Evolutionary conservation across 768 basidiomycete genomes (phyloP), one percentile per base, ranked within the genome.

Genomic region (Candolleomyces eurysporus): DNA sequence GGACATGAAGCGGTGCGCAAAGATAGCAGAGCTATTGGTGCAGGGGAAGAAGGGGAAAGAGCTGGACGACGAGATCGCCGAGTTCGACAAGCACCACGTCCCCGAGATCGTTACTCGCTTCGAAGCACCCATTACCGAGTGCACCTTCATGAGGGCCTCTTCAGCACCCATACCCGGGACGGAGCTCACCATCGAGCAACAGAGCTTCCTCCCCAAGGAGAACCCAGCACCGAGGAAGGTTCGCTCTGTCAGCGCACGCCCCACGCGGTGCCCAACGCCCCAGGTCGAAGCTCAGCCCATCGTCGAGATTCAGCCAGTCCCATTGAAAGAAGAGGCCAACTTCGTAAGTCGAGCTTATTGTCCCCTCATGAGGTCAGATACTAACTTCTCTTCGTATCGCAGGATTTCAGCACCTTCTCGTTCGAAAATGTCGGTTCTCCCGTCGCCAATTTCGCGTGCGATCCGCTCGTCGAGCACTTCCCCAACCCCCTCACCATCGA

Each of bases 91-190:
- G 69, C 73, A 80, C 63, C 81, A 82, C 67, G 76, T 82, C 40
- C 81, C 89, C 4, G 80, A 87, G 70, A 76, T 92, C 68, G 79
- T 90, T 53, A 90, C 90, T 5, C 83, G 89, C 60, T 92, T 92
- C 70, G 89, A 91, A 71, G 82, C 83, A 2, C 90, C 90, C 58
- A 84, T 92, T 57, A 92, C 90, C 0, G 90, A 86, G n/a, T 80
- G 83, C 57, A 78, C 82, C 50, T 92, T 84, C 75, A 82, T 83
- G 48, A 84, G 89, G 40, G 88, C 87, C 26, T 88, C 87, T 11
- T 90, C 88, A 48, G 83, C 78, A 3, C 85, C 85, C 2, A 71
- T 81, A 22, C 76, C 79, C 10, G 78, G 81, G 52, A 71, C 73
- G 5, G 77, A 75, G 43, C 73, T 74, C 50, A 63, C 65, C 1